These are phyloP conservation scores for Ilyonectria mors-panacis DNA, from an alignment of 2,329 filamentous ascomycete species.

Conservation along the genomic window DNA sequence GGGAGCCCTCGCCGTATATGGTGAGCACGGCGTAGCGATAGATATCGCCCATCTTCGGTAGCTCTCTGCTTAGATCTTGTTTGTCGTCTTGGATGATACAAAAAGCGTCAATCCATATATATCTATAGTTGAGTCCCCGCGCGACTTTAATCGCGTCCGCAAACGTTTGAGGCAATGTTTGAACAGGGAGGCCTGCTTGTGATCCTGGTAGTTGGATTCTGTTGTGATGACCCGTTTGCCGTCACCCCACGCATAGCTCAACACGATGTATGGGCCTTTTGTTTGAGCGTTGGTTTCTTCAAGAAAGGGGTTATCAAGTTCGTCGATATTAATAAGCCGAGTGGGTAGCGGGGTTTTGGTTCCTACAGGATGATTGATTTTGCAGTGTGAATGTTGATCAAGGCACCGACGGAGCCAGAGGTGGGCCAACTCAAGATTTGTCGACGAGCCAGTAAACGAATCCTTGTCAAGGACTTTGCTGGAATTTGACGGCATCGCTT, in stretches of 20 bases:
- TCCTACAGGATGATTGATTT: not conserved
- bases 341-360: conserved; percentile 2
- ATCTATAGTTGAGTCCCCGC: conserved; percentile 20
- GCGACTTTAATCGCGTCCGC: conserved; percentile 20
- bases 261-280: conserved; percentile 20
- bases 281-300: conserved; percentile 5
- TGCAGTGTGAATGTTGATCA: not conserved
- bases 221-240: conserved; percentile 4
- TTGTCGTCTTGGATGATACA: conserved; percentile 36
- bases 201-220: not conserved
- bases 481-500: not conserved
- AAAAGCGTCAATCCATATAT: conserved; percentile 22
- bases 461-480: not conserved
- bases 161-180: conserved; percentile 19
- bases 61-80: conserved; percentile 20
- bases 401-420: conserved; percentile 12
- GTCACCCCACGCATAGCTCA: conserved; percentile 34
- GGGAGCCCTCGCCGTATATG: conserved; percentile 31
- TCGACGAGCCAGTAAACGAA: not conserved
- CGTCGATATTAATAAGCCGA: conserved; percentile 24
- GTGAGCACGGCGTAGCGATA: conserved; percentile 36
- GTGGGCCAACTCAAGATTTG: conserved; percentile 3
- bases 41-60: conserved; percentile 37
- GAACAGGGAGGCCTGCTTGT: conserved; percentile 15
- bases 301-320: conserved; percentile 9